phyloP scores from a whole-genome alignment of 2,329 filamentous ascomycete genomes.

The Beauveria varroae region DNA sequence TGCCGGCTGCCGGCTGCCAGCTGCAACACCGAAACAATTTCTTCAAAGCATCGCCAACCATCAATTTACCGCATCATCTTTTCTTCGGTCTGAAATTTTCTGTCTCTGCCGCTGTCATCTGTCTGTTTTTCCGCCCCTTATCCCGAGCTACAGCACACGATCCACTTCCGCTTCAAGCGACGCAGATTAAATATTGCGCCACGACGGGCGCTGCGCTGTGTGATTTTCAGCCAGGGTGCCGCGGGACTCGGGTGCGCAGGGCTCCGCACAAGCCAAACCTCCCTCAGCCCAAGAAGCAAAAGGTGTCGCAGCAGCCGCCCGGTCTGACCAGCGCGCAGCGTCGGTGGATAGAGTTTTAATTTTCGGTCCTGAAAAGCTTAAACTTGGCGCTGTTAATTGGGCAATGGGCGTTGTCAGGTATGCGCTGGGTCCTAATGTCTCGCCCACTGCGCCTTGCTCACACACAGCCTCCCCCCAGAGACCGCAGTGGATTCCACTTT shows the following conservation, averaged over 20 bases:
- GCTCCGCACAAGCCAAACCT: neutral
- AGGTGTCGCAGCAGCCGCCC: neutral
- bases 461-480: neutral
- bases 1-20: neutral
- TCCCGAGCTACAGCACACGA: constrained; percentile 7
- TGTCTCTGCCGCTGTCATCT: neutral
- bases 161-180: constrained; percentile 10
- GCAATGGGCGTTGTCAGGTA: neutral
- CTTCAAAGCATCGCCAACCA: neutral
- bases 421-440: neutral
- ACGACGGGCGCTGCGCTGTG: neutral
- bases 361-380: neutral
- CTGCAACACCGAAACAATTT: neutral
- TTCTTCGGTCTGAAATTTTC: neutral
- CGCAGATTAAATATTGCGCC: neutral
- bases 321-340: neutral
- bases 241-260: neutral
- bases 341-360: neutral
- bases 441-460: constrained; percentile 4
- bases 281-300: neutral
- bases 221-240: neutral
- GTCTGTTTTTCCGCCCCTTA: neutral
- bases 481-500: neutral
- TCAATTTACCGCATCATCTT: neutral
- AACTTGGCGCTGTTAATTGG: neutral